Evolutionary conservation across 805 yeast genomes (phyloP).

Genomic region (Saturnispora galanensis): DNA sequence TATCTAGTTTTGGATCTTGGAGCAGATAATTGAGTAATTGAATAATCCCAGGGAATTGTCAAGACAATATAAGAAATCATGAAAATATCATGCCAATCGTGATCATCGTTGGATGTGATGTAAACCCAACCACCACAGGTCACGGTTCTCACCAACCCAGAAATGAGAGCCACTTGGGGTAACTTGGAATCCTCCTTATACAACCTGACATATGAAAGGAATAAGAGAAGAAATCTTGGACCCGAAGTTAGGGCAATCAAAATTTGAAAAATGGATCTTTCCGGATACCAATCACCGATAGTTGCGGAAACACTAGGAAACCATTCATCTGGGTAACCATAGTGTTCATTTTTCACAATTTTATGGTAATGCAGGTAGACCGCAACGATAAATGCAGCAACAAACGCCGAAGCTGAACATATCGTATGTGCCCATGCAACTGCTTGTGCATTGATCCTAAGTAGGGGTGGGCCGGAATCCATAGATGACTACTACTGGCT

Average conservation of each 20-base stretch:
- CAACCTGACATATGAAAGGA: conserved; percentile 42
- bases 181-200: conserved; percentile 28
- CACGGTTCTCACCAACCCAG: conserved; percentile 82
- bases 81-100: conserved; percentile 89
- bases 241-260: conserved; percentile 90
- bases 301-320: conserved; percentile 96
- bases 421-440: conserved; percentile 65
- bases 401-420: conserved; percentile 65
- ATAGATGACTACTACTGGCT: neutral
- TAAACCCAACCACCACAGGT: conserved; percentile 99
- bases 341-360: conserved; percentile 78
- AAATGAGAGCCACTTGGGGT: conserved; percentile 35
- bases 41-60: conserved; percentile 84
- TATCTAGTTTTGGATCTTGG: conserved; percentile 38
- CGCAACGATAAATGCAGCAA: conserved; percentile 68
- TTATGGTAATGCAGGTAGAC: conserved; percentile 72
- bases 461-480: conserved; percentile 12
- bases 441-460: conserved; percentile 48
- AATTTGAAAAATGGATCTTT: conserved; percentile 83
- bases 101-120: conserved; percentile 94
- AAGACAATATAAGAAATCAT: conserved; percentile 86
- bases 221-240: conserved; percentile 66
- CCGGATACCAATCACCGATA: conserved; percentile 95
- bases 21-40: conserved; percentile 42
- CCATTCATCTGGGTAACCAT: conserved; percentile 96